Evolutionary conservation across 495 filamentous ascomycete genomes (phyloP), one percentile per base, ranked within the genome.

Genomic region (Xylona heveae): DNA sequence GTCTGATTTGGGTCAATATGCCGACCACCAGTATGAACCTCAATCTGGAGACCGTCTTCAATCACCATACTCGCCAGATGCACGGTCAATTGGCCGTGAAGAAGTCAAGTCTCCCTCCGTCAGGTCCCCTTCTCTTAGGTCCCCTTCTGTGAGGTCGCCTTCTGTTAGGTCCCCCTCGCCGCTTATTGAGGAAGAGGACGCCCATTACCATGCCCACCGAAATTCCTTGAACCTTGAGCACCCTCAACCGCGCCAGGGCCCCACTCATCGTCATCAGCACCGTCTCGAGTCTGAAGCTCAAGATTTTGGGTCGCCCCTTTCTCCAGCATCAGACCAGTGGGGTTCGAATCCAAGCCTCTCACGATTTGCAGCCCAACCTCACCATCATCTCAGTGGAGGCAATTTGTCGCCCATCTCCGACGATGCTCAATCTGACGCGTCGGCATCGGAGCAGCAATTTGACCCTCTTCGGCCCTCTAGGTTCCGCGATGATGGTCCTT

Each of bases 201-300:
- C 83, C 19, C 90, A 91, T 48, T 92, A 92, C 48, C 71, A 78
- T 44, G 80, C 79, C 12, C 78, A 92, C 50, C 79, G 84, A 30
- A 78, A 88, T 47, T 90, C 79, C 28, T 54, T 91, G 19, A 82
- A 84, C 44, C 55, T 94, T 5, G 72, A 84, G 48, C 84, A 94
- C 52, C 84, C 84, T 10, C 84, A 94, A 47, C 84, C 84, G 18
- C 69, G 79, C 9, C 76, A 68, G 34, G 81, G 81, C 0, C 74
- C 80, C 18, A 82, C 80, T 6, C 71, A 74, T 37, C 74, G 76
- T 18, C 83, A 83, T 48, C 77, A 84, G 47, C 70, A 66, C 6
- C 69, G 74, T 4, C 62, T 92, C 3, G 84, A 94, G 49, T 68
- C 62, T 4, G 69, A 83, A 44, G 84, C 82, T 6, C 65, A 76